Evolutionary conservation across 805 yeast genomes (phyloP).

Genomic region (Metschnikowia gruessii): DNA sequence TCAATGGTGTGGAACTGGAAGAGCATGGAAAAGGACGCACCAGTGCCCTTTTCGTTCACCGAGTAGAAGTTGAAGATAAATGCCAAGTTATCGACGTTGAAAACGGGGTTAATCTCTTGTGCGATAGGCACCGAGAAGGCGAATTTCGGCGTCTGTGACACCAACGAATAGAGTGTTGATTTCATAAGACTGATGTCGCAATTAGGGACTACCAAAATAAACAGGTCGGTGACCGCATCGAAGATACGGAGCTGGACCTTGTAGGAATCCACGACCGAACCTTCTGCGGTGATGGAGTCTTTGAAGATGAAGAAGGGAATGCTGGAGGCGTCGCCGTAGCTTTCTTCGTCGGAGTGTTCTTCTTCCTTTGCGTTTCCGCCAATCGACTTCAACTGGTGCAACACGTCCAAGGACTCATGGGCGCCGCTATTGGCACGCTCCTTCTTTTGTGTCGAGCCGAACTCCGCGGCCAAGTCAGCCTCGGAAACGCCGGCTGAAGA

Average conservation of each 20-base stretch:
- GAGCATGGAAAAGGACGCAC: slow-evolving; percentile 57
- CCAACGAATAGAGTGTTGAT: slow-evolving; percentile 53
- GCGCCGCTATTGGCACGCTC: neutral
- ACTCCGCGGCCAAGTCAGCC: slow-evolving; percentile 18
- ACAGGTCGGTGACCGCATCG: slow-evolving; percentile 50
- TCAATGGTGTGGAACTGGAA: slow-evolving; percentile 48
- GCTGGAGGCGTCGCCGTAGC: slow-evolving; percentile 19
- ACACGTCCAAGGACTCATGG: slow-evolving; percentile 3
- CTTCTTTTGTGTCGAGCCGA: slow-evolving; percentile 3
- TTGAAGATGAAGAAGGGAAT: slow-evolving; percentile 15
- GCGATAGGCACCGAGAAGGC: slow-evolving; percentile 20
- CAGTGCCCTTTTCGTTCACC: slow-evolving; percentile 19
- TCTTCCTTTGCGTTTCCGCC: slow-evolving; percentile 1
- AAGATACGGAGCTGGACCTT: slow-evolving; percentile 51
- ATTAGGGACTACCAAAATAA: slow-evolving; percentile 39
- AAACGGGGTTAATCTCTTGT: slow-evolving; percentile 60
- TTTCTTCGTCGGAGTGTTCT: slow-evolving; percentile 17
- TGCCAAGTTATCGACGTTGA: slow-evolving; percentile 52
- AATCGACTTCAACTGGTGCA: slow-evolving; percentile 20
- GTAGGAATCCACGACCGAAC: slow-evolving; percentile 19
- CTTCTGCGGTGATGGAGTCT: slow-evolving; percentile 14
- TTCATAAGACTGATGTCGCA: slow-evolving; percentile 33
- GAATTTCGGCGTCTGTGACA: slow-evolving; percentile 17
- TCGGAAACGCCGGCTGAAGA: slow-evolving; percentile 45
- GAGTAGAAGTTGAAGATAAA: slow-evolving; percentile 61